Conservation (phyloP, 2,329 filamentous ascomycete genomes). For the Aureobasidium zeae region DNA sequence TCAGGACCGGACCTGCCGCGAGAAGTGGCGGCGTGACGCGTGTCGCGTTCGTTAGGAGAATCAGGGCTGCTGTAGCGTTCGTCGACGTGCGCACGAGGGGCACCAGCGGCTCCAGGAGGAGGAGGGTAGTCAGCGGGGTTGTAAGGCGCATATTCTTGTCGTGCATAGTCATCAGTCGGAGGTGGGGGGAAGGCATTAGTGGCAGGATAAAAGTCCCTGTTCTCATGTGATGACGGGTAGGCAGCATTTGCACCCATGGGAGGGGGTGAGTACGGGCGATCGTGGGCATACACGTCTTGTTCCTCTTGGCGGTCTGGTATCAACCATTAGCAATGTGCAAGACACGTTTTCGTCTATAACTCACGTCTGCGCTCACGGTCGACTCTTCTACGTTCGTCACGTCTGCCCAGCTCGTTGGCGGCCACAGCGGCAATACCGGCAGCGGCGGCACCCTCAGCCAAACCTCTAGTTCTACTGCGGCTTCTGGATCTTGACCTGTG, state of each 20-base stretch:
- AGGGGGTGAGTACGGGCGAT: constrained; percentile 27
- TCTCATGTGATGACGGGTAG: constrained; percentile 22
- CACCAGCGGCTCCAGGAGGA: constrained; percentile 22
- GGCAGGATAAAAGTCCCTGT: constrained; percentile 34
- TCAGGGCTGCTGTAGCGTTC: constrained; percentile 24
- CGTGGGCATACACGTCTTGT: constrained; percentile 22
- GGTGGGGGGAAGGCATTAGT: constrained; percentile 44
- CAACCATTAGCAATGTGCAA: background rate
- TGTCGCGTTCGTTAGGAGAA: constrained; percentile 24
- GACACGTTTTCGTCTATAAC: constrained; percentile 21
- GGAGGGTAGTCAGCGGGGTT: constrained; percentile 39
- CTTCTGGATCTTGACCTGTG: constrained; percentile 33
- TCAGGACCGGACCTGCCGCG: constrained; percentile 30
- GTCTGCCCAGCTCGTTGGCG: constrained; percentile 48
- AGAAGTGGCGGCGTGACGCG: constrained; percentile 25
- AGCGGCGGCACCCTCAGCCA: constrained; percentile 48
- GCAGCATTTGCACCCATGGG: constrained; percentile 28
- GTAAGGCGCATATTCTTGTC: constrained; percentile 28
- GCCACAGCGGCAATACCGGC: constrained; percentile 48
- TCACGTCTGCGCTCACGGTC: constrained; percentile 44
- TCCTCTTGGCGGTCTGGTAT: constrained; percentile 22
- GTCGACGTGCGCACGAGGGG: constrained; percentile 23
- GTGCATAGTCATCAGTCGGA: constrained; percentile 22
- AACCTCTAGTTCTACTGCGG: constrained; percentile 41
- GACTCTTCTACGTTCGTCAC: constrained; percentile 47